Evolutionary conservation across 2,329 filamentous ascomycete species (phyloP), one percentile per base, ranked within the genome.

Genomic region (Colletotrichum tofieldiae): DNA sequence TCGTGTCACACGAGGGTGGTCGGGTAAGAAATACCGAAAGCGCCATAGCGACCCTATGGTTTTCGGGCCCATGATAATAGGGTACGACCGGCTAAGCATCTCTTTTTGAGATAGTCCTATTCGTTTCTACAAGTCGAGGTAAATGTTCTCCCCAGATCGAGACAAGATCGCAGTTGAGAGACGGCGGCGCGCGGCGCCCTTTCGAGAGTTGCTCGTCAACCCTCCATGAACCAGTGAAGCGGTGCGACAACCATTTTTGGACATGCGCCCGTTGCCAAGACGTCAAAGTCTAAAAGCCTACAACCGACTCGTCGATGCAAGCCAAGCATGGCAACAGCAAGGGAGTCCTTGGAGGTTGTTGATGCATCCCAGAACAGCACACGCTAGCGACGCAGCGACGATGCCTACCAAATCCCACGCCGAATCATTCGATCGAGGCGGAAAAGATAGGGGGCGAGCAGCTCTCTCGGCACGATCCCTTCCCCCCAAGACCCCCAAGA

Each of bases 251-350:
- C 70, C 70, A n/a, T 18, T 60, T 51, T 18, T 23, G 35, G 70
- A 23, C 9, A 51, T 65, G 39, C 20, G 12, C 32, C 65, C 70
- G 59, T 35, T 67, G 64, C 68, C 63, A 67, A 67, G 63, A 16
- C 18, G 26, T 47, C 29, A 39, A 12, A 16, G 52, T 32, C 35
- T 41, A 18, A 1, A 32, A 56, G 20, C 39, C 9, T 35, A 32
- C 43, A 58, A 58, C 58, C 51, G 35, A 39, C 68, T 41, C 49
- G 26, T 45, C 18, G 54, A 41, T 69, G 58, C 66, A 65, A 18
- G 59, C 70, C 59, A 72, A 72, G 70, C 16, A 35, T 18, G 43
- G 51, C 37, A 52, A 49, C 37, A 49, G 52, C 37, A 29, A 55
- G 69, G 58, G 43, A 55, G 43, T 4, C 51, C 29, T 35, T 20